These are phyloP conservation scores for Aspergillus floridensis DNA, from an alignment of 2,329 filamentous ascomycete genomes.

Conservation along the genomic window DNA sequence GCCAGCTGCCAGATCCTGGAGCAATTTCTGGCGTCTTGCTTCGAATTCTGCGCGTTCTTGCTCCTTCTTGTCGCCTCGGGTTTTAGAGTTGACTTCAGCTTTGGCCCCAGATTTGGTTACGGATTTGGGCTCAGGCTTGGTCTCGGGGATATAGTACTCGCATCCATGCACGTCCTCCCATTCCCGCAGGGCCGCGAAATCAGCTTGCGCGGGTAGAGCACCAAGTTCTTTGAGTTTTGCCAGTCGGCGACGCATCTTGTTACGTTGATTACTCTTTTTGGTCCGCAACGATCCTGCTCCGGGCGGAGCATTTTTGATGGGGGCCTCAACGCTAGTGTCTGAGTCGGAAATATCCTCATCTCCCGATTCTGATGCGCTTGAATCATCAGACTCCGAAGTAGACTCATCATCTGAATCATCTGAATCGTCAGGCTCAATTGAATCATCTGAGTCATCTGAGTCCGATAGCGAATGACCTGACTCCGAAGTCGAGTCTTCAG, in stretches of 20 bases:
- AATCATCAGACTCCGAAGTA: slow-evolving; percentile 34
- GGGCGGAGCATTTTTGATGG: slow-evolving; percentile 38
- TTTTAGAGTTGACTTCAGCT: background rate
- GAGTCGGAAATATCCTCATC: slow-evolving; percentile 22
- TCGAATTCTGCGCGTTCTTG: slow-evolving; percentile 42
- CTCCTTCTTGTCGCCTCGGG: background rate
- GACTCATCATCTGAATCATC: slow-evolving; percentile 23
- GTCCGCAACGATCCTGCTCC: slow-evolving; percentile 53
- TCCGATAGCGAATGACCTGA: slow-evolving; percentile 38
- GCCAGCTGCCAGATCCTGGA: slow-evolving; percentile 52
- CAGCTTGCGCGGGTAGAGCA: slow-evolving; percentile 51
- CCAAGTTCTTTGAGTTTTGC: slow-evolving; percentile 54
- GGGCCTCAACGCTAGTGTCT: slow-evolving; percentile 4
- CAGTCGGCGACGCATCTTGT: slow-evolving; percentile 50
- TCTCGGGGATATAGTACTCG: slow-evolving; percentile 23
- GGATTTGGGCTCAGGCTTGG: slow-evolving; percentile 17
- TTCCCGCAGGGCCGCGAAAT: slow-evolving; percentile 48
- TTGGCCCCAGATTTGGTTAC: slow-evolving; percentile 50
- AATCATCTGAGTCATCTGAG: slow-evolving; percentile 25
- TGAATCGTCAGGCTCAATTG: slow-evolving; percentile 6
- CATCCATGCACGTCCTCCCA: slow-evolving; percentile 32
- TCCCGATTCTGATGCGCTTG: slow-evolving; percentile 8
- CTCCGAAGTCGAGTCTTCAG: slow-evolving; percentile 31
- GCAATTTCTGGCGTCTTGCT: slow-evolving; percentile 50
- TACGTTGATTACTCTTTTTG: slow-evolving; percentile 55